A percentile compares a stretch with the other conserved stretches of the same genome.
Conservation (phyloP, 2,329 filamentous ascomycete genomes). For the Teratosphaeria zuluensis region DNA sequence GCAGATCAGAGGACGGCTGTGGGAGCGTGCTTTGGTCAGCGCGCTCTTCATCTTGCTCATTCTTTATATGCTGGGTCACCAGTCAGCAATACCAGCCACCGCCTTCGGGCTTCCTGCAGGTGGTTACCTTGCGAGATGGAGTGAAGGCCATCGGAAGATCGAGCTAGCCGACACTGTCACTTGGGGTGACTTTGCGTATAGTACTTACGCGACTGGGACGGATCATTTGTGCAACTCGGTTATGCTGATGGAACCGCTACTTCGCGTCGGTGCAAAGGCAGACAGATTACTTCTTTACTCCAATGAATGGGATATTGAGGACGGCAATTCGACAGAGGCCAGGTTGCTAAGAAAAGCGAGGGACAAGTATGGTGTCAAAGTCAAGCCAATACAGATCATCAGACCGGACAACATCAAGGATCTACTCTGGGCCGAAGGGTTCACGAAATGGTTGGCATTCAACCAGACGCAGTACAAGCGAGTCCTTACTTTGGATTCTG, state of each 20-base stretch:
- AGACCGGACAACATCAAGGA: constrained; percentile 5
- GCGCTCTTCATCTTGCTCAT: not conserved
- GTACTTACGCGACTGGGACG: constrained; percentile 34
- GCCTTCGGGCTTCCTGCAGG: not conserved
- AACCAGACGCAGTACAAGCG: constrained; percentile 55
- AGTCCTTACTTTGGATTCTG: constrained; percentile 52
- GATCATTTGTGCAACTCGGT: constrained; percentile 35
- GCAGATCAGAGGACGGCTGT: constrained; percentile 1
- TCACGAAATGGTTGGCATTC: constrained; percentile 59
- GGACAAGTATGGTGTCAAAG: constrained; percentile 40
- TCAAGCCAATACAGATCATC: constrained; percentile 37
- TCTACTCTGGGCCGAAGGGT: constrained; percentile 51
- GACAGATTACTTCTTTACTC: constrained; percentile 39
- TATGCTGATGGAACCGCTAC: constrained; percentile 36
- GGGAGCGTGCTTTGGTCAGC: constrained; percentile 1
- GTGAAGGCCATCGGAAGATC: not conserved
- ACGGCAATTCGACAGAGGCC: constrained; percentile 27
- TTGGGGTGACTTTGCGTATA: constrained; percentile 34
- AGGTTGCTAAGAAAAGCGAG: constrained; percentile 28
- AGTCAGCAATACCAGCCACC: not conserved
- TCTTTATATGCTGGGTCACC: not conserved
- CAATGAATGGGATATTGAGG: constrained; percentile 25
- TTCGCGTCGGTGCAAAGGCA: constrained; percentile 33
- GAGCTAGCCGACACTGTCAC: not conserved
- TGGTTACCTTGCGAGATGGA: not conserved